These are phyloP conservation scores for Ambrosiella xylebori DNA, from an alignment of 2,329 filamentous ascomycete species.

Conservation along the genomic window DNA sequence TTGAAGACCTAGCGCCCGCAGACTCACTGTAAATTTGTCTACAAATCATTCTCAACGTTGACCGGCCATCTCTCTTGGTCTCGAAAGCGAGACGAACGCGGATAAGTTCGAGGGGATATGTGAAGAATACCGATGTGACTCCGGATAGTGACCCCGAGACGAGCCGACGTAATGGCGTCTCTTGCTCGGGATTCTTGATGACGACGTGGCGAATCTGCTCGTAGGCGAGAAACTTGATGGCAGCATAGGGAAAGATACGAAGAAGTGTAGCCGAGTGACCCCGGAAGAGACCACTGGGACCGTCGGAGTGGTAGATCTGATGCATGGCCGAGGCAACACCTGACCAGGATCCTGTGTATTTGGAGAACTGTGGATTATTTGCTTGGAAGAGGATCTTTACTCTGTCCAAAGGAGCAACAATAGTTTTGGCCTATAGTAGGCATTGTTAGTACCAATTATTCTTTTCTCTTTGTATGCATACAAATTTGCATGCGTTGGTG, in stretches of 20 bases:
- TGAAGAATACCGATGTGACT: constrained; percentile 84
- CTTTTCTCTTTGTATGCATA: no score
- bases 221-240: constrained; percentile 95
- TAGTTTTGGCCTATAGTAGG: constrained; percentile 67
- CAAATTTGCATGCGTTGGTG: background rate
- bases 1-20: constrained; percentile 21
- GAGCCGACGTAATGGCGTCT: constrained; percentile 64
- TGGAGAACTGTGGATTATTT: constrained; percentile 80
- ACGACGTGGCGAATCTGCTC: constrained; percentile 76
- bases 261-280: constrained; percentile 89
- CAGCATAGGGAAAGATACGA: constrained; percentile 91
- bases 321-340: constrained; percentile 68
- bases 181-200: constrained; percentile 54
- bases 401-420: constrained; percentile 87
- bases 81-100: constrained; percentile 88
- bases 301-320: constrained; percentile 65
- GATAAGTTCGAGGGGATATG: constrained; percentile 86
- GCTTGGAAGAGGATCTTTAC: constrained; percentile 98
- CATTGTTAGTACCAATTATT: background rate
- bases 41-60: constrained; percentile 60
- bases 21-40: constrained; percentile 74
- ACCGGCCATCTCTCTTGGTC: constrained; percentile 57
- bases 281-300: constrained; percentile 62
- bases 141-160: constrained; percentile 60
- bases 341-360: constrained; percentile 79